Evolutionary conservation across 2,329 filamentous ascomycete species (phyloP), one percentile per base, ranked within the genome.

Genomic region (Ophiostoma fasciatum): DNA sequence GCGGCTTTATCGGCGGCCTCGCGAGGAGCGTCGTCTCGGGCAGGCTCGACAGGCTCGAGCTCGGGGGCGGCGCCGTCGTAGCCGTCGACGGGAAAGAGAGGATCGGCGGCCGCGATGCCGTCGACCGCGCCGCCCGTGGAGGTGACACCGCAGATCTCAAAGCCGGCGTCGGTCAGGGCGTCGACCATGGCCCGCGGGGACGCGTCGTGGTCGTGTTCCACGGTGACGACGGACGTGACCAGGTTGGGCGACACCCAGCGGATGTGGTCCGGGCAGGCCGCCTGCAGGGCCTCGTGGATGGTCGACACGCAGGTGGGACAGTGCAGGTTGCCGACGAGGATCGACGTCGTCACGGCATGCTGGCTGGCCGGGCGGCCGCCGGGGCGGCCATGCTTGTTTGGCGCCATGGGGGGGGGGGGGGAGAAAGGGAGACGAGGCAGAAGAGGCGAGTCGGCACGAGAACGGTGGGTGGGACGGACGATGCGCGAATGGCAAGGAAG

Each of bases 221-320:
- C 60, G 22, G 72, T 74, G 45, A 82, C 71, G 41, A 73, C 73
- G 33, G 79, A 80, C 27, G 76, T 78, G 48, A 83, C 68, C 42
- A 83, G 70, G 44, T 80, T 82, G 41, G 77, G 70, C 43, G 75
- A 78, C 21, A 82, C 68, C 58, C 70, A 74, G 37, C 49, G 61
- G 59, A 61, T 59, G 49, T 51, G 68, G 57, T 49, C 54, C 36
- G 46, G 49, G 45, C 58, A 69, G 33, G 49, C 44, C 7, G 32
- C 17, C 10, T 26, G 35, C 10, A 58, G 50, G 2, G 51, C 51
- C 37, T 49, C 55, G 39, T 49, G 58, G 2, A 62, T 59, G 13
- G 60, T 64, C 11, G 23, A 12, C 23, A 25, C 23, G 23, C 23
- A 25, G 23, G 23, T 25, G 23, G 23, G 23, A 25, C 23, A 25